Evolutionary conservation across 228 moss, liverwort and hornwort genomes (phyloP), one percentile per base, ranked within the genome.

Genomic region (Sphagnum magellanicum): DNA sequence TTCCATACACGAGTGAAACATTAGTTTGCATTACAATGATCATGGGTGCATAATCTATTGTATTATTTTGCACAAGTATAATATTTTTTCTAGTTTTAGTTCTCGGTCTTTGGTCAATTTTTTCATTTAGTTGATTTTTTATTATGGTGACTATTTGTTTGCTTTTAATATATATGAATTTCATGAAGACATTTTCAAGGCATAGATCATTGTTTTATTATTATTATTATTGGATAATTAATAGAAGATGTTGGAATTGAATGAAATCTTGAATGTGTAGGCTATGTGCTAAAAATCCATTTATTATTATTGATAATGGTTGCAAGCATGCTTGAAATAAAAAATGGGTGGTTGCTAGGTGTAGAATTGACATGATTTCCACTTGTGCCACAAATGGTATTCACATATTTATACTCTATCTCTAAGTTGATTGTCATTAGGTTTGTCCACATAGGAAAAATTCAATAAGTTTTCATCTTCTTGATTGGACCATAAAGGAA

Each of bases 131-230:
- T 32, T 32, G 32, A n/a, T 1, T 32, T 32, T 32, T 32, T 1
- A 32, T 32, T 12, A 0, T 52, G 49, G 50, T 9, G n/a, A 13
- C 49, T 52, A 4, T 67, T 6, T 16, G 16, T 52, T 61, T 78
- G 49, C 50, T 6, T 73, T 58, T 77, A 92, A 88, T 84, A 8
- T 17, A 17, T 1, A 32, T 32, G 32, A 93, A 10, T 98, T 93
- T 74, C 97, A 98, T 5, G 91, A 98, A 74, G 97, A 98, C 75
- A 91, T 91, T 60, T 76, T 93, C 0, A 91, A 93, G 89, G 95
- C 88, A 70, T 63, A n/a, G 32, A 53, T 16, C 52, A 10, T 17
- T 17, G 48, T 60, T 5, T 50, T 53, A 14, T 72, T 49, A 8
- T 2, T 6, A 6, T 15, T 49, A 4, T n/a, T 67, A 50, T 50